Conservation (phyloP, 2,329 filamentous ascomycete species). For the Cladobotryum mycophilum region DNA sequence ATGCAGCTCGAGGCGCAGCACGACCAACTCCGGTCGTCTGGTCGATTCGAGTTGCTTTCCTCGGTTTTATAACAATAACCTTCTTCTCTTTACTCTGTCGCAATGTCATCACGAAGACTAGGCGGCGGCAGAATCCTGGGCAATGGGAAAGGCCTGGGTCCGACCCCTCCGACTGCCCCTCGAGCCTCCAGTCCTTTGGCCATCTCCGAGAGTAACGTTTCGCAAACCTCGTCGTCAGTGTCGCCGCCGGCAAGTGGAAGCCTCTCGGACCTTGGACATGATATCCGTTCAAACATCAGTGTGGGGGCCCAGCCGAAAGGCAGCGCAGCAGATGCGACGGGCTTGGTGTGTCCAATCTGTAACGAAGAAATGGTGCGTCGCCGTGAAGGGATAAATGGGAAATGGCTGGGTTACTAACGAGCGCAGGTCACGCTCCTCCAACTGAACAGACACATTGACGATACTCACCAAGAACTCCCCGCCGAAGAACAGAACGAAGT, state of each 20-base stretch:
- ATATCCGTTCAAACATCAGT: conserved; percentile 75
- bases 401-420: neutral
- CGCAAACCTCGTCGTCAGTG: conserved; percentile 62
- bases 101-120: conserved; percentile 79
- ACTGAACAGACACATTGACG: conserved; percentile 79
- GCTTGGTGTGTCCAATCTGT: conserved; percentile 93
- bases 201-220: conserved; percentile 66
- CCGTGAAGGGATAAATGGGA: neutral
- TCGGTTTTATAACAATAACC: neutral
- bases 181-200: conserved; percentile 45
- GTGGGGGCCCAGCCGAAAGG: conserved; percentile 50
- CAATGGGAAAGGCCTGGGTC: conserved; percentile 74
- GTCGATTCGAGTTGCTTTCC: conserved; percentile 12
- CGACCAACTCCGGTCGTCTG: conserved; percentile 30
- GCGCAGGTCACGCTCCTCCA: conserved; percentile 80
- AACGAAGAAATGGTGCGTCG: conserved; percentile 85
- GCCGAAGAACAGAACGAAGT: conserved; percentile 88
- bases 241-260: conserved; percentile 58
- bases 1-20: conserved; percentile 28
- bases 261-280: conserved; percentile 64
- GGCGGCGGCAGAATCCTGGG: conserved; percentile 89
- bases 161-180: conserved; percentile 42
- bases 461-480: conserved; percentile 82
- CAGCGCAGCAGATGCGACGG: conserved; percentile 44
- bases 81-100: conserved; percentile 7